Evolutionary conservation across 495 filamentous ascomycete species (phyloP), one percentile per base, ranked within the genome.

Genomic region (Aspergillus saccharolyticus): DNA sequence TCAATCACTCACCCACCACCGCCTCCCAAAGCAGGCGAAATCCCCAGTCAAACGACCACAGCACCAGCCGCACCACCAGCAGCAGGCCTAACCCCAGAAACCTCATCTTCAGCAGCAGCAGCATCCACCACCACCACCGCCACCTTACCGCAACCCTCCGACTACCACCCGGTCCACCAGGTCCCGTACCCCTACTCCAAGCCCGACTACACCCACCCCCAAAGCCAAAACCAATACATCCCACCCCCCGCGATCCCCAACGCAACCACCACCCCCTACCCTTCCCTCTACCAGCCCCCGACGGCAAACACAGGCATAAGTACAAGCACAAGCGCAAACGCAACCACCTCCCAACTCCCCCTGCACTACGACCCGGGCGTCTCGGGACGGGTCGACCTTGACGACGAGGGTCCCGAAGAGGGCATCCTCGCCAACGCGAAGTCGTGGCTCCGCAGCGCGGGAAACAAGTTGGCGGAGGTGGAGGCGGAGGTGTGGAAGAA

Each of bases 401-500:
- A 66, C 39, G 63, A 66, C 15, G 66, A 66, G n/a, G 59, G 59
- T 0, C 77, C 74, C 9, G 80, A 76, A 16, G 70, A 71, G 6
- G 76, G 81, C 0, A 66, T 85, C 10, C 74, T 81, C 69, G 76
- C 71, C 4, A 75, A 74, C 15, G 84, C 84, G 3, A 85, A 78
- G 74, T 79, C 80, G 58, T 84, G 83, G 81, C 76, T 82, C 47
- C 76, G 79, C 61, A 80, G 71, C 44, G 85, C 82, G 9, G 86
- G 86, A 53, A 73, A 75, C 59, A 85, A 82, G 67, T 64, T 89
- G 51, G 77, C 74, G 12, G 82, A 84, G 53, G 82, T 82, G 18
- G 85, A 89, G 71, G 82, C 76, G 57, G 83, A 85, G 73, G 80
- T 88, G n/a, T 89, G 88, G 87, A 86, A 74, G 72, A 77, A 77